These are phyloP conservation scores for Limonium bicolor DNA, from an alignment of 148 eudicot genomes.

Conservation along the genomic window DNA sequence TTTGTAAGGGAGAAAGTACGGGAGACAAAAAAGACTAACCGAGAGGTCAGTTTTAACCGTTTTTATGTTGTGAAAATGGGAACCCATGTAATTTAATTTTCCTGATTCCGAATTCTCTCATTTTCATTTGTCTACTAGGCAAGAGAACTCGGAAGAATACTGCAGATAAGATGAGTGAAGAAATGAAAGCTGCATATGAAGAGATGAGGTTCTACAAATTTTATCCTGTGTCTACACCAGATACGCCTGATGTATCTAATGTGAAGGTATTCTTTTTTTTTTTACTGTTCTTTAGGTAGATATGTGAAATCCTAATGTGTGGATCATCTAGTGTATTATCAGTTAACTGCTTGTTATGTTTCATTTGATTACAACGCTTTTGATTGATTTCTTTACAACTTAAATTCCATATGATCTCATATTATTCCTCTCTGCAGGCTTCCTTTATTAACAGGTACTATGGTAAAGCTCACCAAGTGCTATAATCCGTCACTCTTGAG, in stretches of 20 bases:
- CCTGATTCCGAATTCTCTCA: background rate
- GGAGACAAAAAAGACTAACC: slow-evolving; percentile 60
- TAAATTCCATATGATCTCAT: background rate
- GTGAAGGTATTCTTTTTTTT: slow-evolving; percentile 47
- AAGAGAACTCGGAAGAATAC: slow-evolving; percentile 81
- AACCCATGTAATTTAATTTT: too few species aligned
- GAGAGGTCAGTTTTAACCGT: slow-evolving; percentile 79
- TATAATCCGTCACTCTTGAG: too few species aligned
- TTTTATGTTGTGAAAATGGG: too few species aligned
- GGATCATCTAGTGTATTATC: background rate
- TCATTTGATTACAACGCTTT: background rate
- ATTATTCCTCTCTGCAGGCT: slow-evolving; percentile 34
- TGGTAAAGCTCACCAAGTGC: slow-evolving; percentile 75
- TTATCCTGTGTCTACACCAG: slow-evolving; percentile 67
- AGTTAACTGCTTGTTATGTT: background rate
- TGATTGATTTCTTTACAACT: background rate
- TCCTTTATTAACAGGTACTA: slow-evolving; percentile 82
- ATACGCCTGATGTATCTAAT: slow-evolving; percentile 73
- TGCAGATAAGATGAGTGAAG: slow-evolving; percentile 63
- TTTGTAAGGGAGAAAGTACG: slow-evolving; percentile 71
- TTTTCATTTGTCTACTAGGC: too few species aligned
- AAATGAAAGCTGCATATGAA: slow-evolving; percentile 55
- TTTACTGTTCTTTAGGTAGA: background rate
- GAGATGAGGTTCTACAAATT: slow-evolving; percentile 77
- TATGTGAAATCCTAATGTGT: background rate